Percentiles rank a stretch among this genome's conserved stretches.
phyloP scores from a whole-genome alignment of 192 early-diverging fungal genomes.

The Chytriomyces sp. region DNA sequence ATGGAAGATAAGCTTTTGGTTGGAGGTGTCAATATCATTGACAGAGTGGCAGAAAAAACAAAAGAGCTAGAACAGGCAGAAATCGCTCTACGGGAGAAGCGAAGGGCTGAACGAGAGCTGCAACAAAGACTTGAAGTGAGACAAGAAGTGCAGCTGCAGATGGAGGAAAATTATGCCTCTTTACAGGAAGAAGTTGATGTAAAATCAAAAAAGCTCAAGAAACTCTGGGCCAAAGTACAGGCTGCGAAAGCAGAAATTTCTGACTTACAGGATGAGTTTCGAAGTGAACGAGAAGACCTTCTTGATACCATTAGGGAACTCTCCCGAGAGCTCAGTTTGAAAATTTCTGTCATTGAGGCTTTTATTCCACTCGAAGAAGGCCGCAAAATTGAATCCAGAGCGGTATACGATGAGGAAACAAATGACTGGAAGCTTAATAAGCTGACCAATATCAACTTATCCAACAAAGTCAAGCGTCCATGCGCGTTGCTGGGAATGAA shows the following conservation, averaged over 20 bases:
- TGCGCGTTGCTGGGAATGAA: conserved; percentile 32
- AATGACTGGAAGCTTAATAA: conserved; percentile 56
- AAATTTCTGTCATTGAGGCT: conserved; percentile 57
- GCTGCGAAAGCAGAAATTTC: conserved; percentile 56
- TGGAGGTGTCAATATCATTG: conserved; percentile 60
- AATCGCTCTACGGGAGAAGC: conserved; percentile 49
- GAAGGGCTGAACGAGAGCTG: conserved; percentile 50
- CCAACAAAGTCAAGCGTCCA: conserved; percentile 46
- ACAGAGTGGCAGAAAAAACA: conserved; percentile 55
- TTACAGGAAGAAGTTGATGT: conserved; percentile 67
- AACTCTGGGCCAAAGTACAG: conserved; percentile 60
- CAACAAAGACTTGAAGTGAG: conserved; percentile 49
- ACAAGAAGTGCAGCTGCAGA: conserved; percentile 61
- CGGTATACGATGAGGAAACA: conserved; percentile 53
- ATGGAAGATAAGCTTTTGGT: conserved; percentile 63
- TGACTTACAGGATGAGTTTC: conserved; percentile 65
- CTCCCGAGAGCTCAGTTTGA: conserved; percentile 57
- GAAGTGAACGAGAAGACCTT: conserved; percentile 59
- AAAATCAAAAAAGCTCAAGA: conserved; percentile 64
- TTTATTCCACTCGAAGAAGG: conserved; percentile 61
- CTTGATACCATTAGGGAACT: conserved; percentile 64
- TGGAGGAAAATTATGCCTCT: conserved; percentile 63
- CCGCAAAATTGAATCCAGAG: conserved; percentile 52
- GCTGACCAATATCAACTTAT: conserved; percentile 42
- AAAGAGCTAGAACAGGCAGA: conserved; percentile 49